Base-by-base conservation (phyloP, 176 grass and related monocot genomes). In the Ensete ventricosum region DNA sequence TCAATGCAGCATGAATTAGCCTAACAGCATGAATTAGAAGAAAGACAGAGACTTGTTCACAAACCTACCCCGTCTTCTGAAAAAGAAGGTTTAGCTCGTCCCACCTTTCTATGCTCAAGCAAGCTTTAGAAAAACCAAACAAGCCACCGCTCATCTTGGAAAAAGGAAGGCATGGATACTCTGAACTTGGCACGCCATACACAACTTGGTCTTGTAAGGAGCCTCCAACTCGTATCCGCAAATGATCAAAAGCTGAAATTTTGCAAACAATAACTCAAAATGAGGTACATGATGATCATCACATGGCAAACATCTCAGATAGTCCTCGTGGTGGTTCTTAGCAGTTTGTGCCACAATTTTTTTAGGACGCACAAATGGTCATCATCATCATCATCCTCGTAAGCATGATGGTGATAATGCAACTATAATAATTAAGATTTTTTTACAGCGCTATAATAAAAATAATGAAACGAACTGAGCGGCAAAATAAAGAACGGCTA, bases 101-200 rank as follows among this genome's bases (percentile, higher is more conserved):
- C 95, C 95, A 99, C 89, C 95, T 91, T 81, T 85, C 81, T 55
- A 91, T 87, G 76, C 86, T 94, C 83, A 99, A 88, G 76, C 95
- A 99, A 48, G 91, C 95, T 80, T 94, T 72, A 81, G 95, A 99
- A 85, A 99, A 99, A 77, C 95, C 95, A 81, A 99, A 99, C 29
- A 99, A 77, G 19, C 90, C 90, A 66, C 82, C 58, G 65, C 87
- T 78, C 62, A 66, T 73, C 79, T 84, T 99, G 73, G 76, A 78
- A 68, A 99, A 75, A 70, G 75, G 72, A 71, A 48, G 25, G 59
- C 77, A 79, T 60, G 65, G 27, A 26, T 5, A 69, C 21, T 64
- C 64, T 54, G 49, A 82, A 53, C 5, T 73, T 72, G 87, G 60
- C 24, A 87, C 54, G 8, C 86, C 90, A 81, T 93, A 93, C 51